A percentile compares a stretch with the other conserved stretches of the same genome.
Conservation (phyloP, 768 basidiomycete species). For the Tricholoma terreum region DNA sequence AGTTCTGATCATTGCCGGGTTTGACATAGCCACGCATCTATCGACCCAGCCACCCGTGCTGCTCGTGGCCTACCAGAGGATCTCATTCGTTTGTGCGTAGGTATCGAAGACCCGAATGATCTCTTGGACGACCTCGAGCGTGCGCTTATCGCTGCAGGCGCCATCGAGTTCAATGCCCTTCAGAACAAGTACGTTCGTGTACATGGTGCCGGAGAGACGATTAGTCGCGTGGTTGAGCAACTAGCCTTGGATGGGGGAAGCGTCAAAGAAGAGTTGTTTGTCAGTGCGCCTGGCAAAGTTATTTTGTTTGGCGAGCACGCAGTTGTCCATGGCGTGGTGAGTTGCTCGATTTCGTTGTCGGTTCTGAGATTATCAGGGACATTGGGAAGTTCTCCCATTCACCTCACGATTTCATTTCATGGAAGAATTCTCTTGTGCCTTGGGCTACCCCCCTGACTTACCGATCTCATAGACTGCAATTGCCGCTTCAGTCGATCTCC, state of each 20-base stretch:
- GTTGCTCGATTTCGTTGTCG: slow-evolving; percentile 29
- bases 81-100: slow-evolving; percentile 95
- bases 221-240: slow-evolving; percentile 65
- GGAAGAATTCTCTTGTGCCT: slow-evolving; percentile 2
- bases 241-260: slow-evolving; percentile 43
- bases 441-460: slow-evolving; percentile 4
- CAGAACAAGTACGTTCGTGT: slow-evolving; percentile 49
- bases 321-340: slow-evolving; percentile 93
- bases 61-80: slow-evolving; percentile 97
- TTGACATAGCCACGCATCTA: slow-evolving; percentile 83
- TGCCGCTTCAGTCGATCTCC: slow-evolving; percentile 91
- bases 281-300: slow-evolving; percentile 96
- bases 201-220: slow-evolving; percentile 35
- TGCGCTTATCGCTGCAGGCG: slow-evolving; percentile 88
- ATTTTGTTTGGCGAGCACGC: slow-evolving; percentile 99
- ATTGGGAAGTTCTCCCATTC: neutral
- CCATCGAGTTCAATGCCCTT: slow-evolving; percentile 59
- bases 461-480: slow-evolving; percentile 70
- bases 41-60: slow-evolving; percentile 93
- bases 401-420: slow-evolving; percentile 5
- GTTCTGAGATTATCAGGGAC: neutral
- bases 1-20: slow-evolving; percentile 10
- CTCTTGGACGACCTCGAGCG: slow-evolving; percentile 93
- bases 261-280: slow-evolving; percentile 65
- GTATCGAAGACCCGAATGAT: slow-evolving; percentile 93